A percentile compares a stretch with the other conserved stretches of the same genome.
Conservation (phyloP, 1,284 basidiomycete genomes). For the Laetiporus sulphureus region DNA sequence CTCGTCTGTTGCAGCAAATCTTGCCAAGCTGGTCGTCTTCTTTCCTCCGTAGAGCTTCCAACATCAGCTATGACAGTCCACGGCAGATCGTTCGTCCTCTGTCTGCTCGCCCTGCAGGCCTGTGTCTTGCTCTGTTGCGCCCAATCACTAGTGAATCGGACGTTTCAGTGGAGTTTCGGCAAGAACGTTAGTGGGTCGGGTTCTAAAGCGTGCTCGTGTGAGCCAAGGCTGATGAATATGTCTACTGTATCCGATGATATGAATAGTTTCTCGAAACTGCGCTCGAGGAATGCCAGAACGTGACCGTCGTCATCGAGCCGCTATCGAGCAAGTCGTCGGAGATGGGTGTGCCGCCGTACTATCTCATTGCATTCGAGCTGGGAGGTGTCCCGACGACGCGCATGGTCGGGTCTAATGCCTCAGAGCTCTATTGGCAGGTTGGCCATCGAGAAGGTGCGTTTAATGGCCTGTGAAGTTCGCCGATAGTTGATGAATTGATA, state of each 20-base stretch:
- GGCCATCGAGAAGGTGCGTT: constrained; percentile 36
- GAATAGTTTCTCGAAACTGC: constrained; percentile 12
- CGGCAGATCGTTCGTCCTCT: no score
- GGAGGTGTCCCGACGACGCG: constrained; percentile 35
- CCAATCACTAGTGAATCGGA: no score
- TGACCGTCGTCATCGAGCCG: constrained; percentile 12
- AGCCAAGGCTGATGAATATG: neutral
- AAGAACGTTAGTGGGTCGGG: neutral
- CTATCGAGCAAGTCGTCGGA: constrained; percentile 9
- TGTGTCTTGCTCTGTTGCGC: no score
- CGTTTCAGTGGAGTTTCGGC: neutral
- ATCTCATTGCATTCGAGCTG: constrained; percentile 39
- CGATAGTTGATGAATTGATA: no score
- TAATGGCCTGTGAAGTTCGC: neutral
- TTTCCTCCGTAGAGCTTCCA: no score
- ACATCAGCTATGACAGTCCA: no score
- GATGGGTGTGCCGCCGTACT: constrained; percentile 38
- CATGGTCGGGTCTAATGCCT: constrained; percentile 32
- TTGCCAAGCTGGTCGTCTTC: no score
- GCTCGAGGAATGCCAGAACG: constrained; percentile 17
- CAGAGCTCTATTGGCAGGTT: constrained; percentile 36
- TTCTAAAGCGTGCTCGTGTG: neutral
- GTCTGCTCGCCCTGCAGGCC: no score
- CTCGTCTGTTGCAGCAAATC: no score
- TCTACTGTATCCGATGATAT: no score